Conservation (phyloP, 768 basidiomycete genomes). For the Glaciozyma antarctica region DNA sequence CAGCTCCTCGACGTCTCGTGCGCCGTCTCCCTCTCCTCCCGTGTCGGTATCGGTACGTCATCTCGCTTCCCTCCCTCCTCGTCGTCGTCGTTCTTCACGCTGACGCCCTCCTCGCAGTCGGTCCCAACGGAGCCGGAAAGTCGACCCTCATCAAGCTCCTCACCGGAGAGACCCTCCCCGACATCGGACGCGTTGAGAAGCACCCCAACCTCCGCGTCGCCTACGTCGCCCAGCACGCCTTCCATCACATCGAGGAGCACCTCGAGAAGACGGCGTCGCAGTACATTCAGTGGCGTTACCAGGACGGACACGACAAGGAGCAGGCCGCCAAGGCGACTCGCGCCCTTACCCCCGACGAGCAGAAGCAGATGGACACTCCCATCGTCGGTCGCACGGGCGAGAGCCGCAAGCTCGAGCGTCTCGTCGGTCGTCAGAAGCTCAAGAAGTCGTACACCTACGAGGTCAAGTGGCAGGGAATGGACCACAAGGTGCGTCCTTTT, state of each 20-base stretch:
- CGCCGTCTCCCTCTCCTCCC: conserved; percentile 88
- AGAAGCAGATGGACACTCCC: conserved; percentile 63
- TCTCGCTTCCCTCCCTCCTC: neutral
- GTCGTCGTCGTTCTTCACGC: conserved; percentile 56
- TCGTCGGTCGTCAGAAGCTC: conserved; percentile 92
- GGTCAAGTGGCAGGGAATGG: conserved; percentile 43
- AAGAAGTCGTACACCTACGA: conserved; percentile 95
- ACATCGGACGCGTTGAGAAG: conserved; percentile 85
- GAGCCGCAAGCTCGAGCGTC: conserved; percentile 72
- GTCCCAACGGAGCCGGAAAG: conserved; percentile 92
- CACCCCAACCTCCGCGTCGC: conserved; percentile 88
- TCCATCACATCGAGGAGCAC: conserved; percentile 87
- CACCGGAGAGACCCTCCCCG: conserved; percentile 84
- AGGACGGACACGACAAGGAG: conserved; percentile 95
- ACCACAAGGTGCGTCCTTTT: conserved; percentile 36
- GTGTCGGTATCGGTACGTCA: conserved; percentile 69
- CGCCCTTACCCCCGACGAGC: conserved; percentile 78
- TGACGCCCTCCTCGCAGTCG: conserved; percentile 49
- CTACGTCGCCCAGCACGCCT: conserved; percentile 96
- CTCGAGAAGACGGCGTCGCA: conserved; percentile 91
- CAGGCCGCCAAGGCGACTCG: conserved; percentile 84
- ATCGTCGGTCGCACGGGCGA: conserved; percentile 87
- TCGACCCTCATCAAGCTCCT: conserved; percentile 90
- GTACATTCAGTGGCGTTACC: conserved; percentile 98
- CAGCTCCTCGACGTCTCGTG: conserved; percentile 81